phyloP scores from a whole-genome alignment of 306 rosid genomes.

The Amphicarpaea edgeworthii region DNA sequence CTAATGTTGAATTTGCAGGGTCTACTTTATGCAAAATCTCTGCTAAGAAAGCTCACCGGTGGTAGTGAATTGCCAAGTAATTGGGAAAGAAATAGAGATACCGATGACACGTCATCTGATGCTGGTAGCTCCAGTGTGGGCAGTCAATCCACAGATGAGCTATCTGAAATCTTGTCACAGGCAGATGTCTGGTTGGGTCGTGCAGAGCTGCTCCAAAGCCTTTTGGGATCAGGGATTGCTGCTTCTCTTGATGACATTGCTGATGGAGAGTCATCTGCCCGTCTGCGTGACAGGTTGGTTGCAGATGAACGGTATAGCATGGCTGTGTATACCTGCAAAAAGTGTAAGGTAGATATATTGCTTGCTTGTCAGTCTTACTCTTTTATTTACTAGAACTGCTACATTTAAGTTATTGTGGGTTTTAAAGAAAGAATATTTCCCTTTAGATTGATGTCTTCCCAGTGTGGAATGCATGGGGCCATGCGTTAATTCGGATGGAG shows the following conservation, averaged over 20 bases:
- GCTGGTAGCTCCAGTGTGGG: constrained; percentile 97
- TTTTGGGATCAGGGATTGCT: constrained; percentile 95
- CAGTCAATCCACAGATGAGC: constrained; percentile 90
- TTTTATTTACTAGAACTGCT: constrained; percentile 37
- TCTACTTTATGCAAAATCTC: constrained; percentile 77
- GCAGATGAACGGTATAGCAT: constrained; percentile 92
- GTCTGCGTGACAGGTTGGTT: constrained; percentile 91
- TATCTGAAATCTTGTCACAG: constrained; percentile 80
- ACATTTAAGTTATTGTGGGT: constrained; percentile 41
- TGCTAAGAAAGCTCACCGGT: constrained; percentile 87
- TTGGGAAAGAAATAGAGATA: constrained; percentile 84
- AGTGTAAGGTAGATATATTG: constrained; percentile 83
- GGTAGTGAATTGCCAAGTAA: constrained; percentile 67
- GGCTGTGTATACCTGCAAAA: constrained; percentile 96
- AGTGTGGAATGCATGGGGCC: constrained; percentile 99
- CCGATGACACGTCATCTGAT: constrained; percentile 92
- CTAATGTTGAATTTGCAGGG: constrained; percentile 68
- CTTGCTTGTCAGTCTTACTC: neutral
- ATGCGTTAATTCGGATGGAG: constrained; percentile 97
- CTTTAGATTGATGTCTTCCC: constrained; percentile 95
- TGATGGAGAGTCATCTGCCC: constrained; percentile 88
- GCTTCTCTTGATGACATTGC: constrained; percentile 96
- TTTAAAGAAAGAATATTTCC: constrained; percentile 31
- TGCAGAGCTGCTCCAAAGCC: constrained; percentile 97
- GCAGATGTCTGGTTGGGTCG: constrained; percentile 88